phyloP scores from a whole-genome alignment of 2,329 filamentous ascomycete genomes.

The Teratosphaeria viscida region DNA sequence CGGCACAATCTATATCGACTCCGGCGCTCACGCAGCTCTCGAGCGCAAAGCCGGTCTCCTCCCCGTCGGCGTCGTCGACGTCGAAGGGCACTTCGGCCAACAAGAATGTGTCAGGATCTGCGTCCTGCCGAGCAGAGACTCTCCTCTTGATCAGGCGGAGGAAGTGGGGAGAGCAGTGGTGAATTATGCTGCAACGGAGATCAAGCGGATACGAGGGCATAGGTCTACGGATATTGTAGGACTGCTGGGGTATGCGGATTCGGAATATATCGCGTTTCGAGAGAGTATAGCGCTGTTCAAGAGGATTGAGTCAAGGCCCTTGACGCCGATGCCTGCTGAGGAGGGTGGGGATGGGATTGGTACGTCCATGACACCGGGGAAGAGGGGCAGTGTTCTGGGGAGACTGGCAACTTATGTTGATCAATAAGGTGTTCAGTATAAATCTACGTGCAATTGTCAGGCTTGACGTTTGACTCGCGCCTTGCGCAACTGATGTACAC shows the following conservation, averaged over 20 bases:
- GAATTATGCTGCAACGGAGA: conserved; percentile 83
- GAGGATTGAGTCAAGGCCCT: conserved; percentile 19
- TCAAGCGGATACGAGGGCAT: conserved; percentile 71
- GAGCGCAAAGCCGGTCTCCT: conserved; percentile 76
- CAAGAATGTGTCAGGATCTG: conserved; percentile 85
- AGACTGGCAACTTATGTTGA: conserved; percentile 20
- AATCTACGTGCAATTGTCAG: not conserved
- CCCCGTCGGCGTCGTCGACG: conserved; percentile 80
- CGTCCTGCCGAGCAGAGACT: conserved; percentile 54
- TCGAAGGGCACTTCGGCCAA: conserved; percentile 79
- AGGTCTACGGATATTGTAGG: conserved; percentile 71
- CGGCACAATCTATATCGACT: conserved; percentile 84
- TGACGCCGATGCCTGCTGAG: conserved; percentile 16
- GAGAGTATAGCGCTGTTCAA: conserved; percentile 74
- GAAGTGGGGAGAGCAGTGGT: conserved; percentile 86
- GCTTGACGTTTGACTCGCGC: not conserved
- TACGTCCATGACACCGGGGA: conserved; percentile 1
- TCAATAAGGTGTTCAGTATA: conserved; percentile 4
- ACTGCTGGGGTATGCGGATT: conserved; percentile 82
- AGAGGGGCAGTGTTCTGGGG: conserved; percentile 17
- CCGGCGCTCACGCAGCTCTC: conserved; percentile 74
- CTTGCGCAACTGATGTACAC: too few relatives aligned
- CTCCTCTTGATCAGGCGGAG: conserved; percentile 26
- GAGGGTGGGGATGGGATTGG: not conserved
- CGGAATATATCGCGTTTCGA: conserved; percentile 81